Percentiles rank a stretch among this genome's conserved stretches.
Conservation (phyloP, 2,329 filamentous ascomycete genomes). For the Penicillium sp. region DNA sequence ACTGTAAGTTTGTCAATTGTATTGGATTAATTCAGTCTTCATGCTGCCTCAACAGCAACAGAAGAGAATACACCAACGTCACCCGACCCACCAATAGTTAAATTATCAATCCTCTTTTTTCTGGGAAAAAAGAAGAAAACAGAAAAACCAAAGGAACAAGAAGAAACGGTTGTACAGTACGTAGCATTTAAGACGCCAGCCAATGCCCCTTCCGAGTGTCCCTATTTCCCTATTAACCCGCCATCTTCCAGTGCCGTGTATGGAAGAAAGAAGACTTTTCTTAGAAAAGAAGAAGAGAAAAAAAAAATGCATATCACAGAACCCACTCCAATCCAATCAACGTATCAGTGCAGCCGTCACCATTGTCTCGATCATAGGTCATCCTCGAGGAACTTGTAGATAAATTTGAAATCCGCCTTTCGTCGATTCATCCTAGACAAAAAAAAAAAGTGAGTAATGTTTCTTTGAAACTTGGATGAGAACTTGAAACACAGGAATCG, state of each 20-base stretch:
- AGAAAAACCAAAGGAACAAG: not conserved
- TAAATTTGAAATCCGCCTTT: constrained; percentile 97
- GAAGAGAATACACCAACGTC: not conserved
- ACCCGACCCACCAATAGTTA: not conserved
- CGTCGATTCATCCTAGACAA: constrained; percentile 86
- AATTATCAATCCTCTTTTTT: not conserved
- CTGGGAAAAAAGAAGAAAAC: not conserved
- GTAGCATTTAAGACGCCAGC: constrained; percentile 7
- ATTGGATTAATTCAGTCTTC: not conserved
- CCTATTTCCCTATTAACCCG: not conserved
- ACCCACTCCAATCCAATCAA: not conserved
- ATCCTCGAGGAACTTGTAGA: constrained; percentile 96
- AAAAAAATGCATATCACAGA: constrained; percentile 3
- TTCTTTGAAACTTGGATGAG: not conserved
- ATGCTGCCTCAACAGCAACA: not conserved
- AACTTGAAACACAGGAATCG: constrained; percentile 6
- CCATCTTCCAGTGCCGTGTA: not conserved
- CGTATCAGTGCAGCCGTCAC: not conserved
- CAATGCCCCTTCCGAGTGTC: constrained; percentile 7
- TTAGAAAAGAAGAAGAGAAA: not conserved
- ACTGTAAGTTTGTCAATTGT: not conserved
- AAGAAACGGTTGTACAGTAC: constrained; percentile 4
- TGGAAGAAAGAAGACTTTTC: constrained; percentile 1
- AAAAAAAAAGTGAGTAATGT: constrained; percentile 15
- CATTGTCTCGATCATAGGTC: constrained; percentile 60